Base-by-base conservation (phyloP, 2,329 filamentous ascomycete species). In the Sporothrix inflata region DNA sequence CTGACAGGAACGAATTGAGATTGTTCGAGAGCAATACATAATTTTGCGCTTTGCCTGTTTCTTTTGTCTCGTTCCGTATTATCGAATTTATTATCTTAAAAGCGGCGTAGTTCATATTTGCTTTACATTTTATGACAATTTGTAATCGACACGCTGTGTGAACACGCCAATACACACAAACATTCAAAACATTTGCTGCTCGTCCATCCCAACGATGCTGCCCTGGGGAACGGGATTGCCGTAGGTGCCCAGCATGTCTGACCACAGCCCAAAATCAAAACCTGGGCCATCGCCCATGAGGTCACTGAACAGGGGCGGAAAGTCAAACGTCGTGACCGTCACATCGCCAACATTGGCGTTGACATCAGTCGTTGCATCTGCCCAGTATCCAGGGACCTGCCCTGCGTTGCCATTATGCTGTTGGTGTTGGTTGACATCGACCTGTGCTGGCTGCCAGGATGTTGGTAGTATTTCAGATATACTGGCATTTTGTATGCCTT, bases 121-220 rank as follows among this genome's bases (percentile, higher is more conserved):
- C 6, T 34, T 34, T 3, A 34, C 6, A 34, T 3, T 34, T 6
- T 34, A 34, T 34, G 30, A 3, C 3, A 34, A 34, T 3, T 34
- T 6, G 6, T 3, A 34, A 6, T 6, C 30, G 30, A 34, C 30
- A 6, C 30, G 30, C 30, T 34, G 6, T 34, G 3, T 6, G 30
- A 3, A 34, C 30, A 34, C 6, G 6, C 30, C 4, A 47, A 16
- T 47, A 19, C 19, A 45, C 11, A 19, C 42, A 19, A 34, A 16
- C 14, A 47, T 12, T 19, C n/a, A 68, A 16, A 61, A 70, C 68
- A 70, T 70, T 9, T 70, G 53, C 24, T 61, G 68, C 27, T 70
- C 68, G n/a, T 70, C 55, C 19, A 70, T n/a, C 1, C 68, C 40
- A 16, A 30, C 42, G 16, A 34, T 45, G 40, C 49, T 57, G 6